phyloP scores from a whole-genome alignment of 108 stramenopile genomes.

The Pseudonitzschia delicatissima region DNA sequence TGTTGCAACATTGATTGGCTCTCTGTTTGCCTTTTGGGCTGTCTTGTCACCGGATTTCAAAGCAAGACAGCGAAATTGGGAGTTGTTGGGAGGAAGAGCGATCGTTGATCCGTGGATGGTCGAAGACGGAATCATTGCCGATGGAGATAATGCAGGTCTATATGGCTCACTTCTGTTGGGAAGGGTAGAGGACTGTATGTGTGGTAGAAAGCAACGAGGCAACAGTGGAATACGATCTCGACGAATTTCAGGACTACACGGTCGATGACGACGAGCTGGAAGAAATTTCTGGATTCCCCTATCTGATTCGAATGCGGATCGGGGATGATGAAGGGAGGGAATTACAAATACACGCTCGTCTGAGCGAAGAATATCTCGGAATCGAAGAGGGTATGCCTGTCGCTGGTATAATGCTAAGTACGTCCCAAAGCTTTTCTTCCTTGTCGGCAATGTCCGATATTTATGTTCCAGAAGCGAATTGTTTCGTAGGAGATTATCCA shows the following conservation, averaged over 20 bases:
- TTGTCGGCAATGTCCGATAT: conserved; percentile 77
- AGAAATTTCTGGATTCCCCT: conserved; percentile 60
- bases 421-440: conserved; percentile 43
- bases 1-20: conserved; percentile 61
- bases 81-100: conserved; percentile 64
- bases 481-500: conserved; percentile 83
- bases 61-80: conserved; percentile 78
- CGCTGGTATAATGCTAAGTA: conserved; percentile 54
- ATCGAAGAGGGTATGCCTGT: conserved; percentile 52
- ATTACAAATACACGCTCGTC: conserved; percentile 73
- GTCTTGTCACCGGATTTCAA: conserved; percentile 74
- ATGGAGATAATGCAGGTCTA: conserved; percentile 50
- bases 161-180: conserved; percentile 72
- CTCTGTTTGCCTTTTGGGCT: conserved; percentile 68
- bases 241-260: conserved; percentile 70
- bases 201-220: conserved; percentile 67
- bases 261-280: conserved; percentile 71
- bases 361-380: conserved; percentile 75
- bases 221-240: conserved; percentile 62
- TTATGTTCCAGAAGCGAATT: conserved; percentile 53
- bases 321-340: conserved; percentile 47
- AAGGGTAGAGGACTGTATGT: conserved; percentile 54
- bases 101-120: conserved; percentile 77
- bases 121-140: conserved; percentile 26
- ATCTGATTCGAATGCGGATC: conserved; percentile 56